phyloP scores from a whole-genome alignment of 2,329 filamentous ascomycete species.

The Pseudocercospora vitis region DNA sequence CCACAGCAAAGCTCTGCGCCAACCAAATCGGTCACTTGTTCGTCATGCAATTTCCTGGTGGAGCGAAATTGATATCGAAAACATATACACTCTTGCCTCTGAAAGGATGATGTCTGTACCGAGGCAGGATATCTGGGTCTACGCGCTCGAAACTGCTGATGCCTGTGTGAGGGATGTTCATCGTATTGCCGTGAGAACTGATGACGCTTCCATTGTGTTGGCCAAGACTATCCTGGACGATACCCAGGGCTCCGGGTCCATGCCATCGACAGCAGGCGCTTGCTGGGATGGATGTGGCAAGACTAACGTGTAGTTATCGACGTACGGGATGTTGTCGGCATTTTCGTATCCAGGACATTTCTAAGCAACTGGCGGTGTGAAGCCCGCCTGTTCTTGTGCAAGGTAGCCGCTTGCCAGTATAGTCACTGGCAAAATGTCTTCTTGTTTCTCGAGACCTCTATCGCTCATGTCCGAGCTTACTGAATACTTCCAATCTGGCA shows the following conservation, averaged over 20 bases:
- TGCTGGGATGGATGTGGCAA: conserved; percentile 23
- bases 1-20: conserved; percentile 22
- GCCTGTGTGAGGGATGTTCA: conserved; percentile 50
- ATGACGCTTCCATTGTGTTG: conserved; percentile 51
- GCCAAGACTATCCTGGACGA: conserved; percentile 45
- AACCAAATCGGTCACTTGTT: conserved; percentile 25
- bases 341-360: conserved; percentile 20
- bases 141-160: conserved; percentile 4
- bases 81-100: conserved; percentile 24
- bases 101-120: conserved; percentile 18
- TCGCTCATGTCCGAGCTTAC: too few species aligned
- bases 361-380: conserved; percentile 12
- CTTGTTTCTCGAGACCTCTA: too few species aligned
- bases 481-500: too few species aligned
- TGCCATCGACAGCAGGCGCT: conserved; percentile 12
- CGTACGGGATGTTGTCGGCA: conserved; percentile 20
- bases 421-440: too few species aligned
- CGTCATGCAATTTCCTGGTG: conserved; percentile 21
- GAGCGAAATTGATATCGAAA: conserved; percentile 23
- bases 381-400: conserved; percentile 12
- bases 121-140: conserved; percentile 11
- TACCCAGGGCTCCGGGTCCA: conserved; percentile 34
- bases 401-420: too few species aligned
- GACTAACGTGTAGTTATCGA: conserved; percentile 25
- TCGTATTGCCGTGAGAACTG: conserved; percentile 43